Conservation (phyloP, 345 rosid species). For the Corchorus capsularis region DNA sequence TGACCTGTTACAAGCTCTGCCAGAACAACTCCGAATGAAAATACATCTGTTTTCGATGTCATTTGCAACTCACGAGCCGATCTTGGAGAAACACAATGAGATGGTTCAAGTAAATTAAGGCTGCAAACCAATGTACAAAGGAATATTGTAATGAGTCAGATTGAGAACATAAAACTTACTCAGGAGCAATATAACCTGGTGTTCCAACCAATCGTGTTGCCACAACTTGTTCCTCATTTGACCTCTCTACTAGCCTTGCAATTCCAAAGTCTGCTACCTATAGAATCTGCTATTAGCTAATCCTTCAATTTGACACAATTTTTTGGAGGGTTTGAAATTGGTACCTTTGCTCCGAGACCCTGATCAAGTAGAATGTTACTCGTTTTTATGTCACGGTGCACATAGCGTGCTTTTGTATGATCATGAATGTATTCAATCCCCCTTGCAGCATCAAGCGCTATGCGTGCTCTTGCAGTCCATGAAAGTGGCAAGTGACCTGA, state of each 20-base stretch:
- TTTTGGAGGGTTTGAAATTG: not conserved
- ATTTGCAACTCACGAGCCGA: conserved; percentile 34
- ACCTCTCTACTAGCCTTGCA: conserved; percentile 37
- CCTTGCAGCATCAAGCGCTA: conserved; percentile 42
- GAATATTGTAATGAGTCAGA: not conserved
- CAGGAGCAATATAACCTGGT: conserved; percentile 41
- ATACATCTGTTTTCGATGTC: conserved; percentile 42
- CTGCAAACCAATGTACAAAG: not conserved
- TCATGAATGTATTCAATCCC: conserved; percentile 48
- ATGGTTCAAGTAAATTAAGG: not conserved
- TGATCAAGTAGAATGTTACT: conserved; percentile 42
- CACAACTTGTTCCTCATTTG: conserved; percentile 33
- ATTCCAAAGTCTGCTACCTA: conserved; percentile 45
- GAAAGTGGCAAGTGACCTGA: conserved; percentile 38
- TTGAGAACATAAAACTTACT: conserved; percentile 25
- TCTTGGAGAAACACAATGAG: conserved; percentile 19
- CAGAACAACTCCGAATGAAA: conserved; percentile 45
- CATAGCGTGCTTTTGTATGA: conserved; percentile 36
- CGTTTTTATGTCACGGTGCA: conserved; percentile 43
- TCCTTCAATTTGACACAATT: not conserved
- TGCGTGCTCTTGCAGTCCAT: conserved; percentile 36
- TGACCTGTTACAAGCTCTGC: conserved; percentile 46
- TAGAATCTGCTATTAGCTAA: not conserved
- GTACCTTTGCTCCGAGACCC: conserved; percentile 39
- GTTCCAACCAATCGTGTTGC: conserved; percentile 42